Evolutionary conservation across 495 filamentous ascomycete species (phyloP), one percentile per base, ranked within the genome.

Genomic region (Acidiella bohemica): DNA sequence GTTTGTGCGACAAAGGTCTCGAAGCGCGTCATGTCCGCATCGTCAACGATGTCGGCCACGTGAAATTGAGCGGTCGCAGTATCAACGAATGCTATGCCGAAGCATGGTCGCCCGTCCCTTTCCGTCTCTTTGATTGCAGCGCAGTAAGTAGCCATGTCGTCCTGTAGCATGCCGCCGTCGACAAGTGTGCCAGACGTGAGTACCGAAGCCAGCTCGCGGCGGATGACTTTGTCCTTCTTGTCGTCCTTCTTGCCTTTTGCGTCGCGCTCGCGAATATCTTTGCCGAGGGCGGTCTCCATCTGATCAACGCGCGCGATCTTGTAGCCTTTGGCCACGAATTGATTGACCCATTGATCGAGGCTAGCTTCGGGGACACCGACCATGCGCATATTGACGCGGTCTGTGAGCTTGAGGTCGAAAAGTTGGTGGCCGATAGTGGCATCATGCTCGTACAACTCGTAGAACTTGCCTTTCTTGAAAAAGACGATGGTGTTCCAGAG

Each of bases 401-500:
- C 92, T 0, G 92, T 99, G 45, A 96, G 80, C 63, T 99, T 99
- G 23, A 99, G 67, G 58, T 99, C 90, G 55, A 99, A 99, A 18
- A 93, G 67, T 59, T 95, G 90, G 56, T 96, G 84, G 10, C 92
- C 92, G 40, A 99, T 84, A 0, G 88, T 95, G 11, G 90, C 90
- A 65, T 99, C 90, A 46, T 94, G 92, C 56, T 99, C 92, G 56
- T 95, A 99, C 0, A 99, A 70, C 56, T 99, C 90, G 58, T 93
- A 99, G 62, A 99, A 99, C 57, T 99, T 99, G 44, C 90, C 90
- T 64, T 99, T 99, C 62, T 94, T 96, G 70, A 99, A 99, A 64
- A 99, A 99, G 11, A 99, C 90, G 16, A 99, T 79, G 0, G 86
- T 96, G 44, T 94, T 84, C 82, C 82, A 94, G 49, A 88, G 83